Conservation (phyloP, 1,284 basidiomycete species). For the Apiotrichum akiyoshidainum region DNA sequence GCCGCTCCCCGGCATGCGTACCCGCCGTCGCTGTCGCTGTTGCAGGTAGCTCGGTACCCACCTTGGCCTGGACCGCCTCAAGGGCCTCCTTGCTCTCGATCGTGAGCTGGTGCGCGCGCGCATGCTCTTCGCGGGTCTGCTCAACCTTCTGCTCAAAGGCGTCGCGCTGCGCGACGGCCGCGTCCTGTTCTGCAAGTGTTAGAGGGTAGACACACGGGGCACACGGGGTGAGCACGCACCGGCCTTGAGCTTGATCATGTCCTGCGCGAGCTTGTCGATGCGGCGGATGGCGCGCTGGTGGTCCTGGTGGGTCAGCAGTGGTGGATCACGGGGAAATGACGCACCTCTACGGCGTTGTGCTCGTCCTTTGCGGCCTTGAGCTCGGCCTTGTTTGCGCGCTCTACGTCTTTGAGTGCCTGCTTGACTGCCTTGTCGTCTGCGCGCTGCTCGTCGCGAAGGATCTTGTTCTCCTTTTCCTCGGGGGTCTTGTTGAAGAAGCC, state of each 20-base stretch:
- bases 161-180: constrained; percentile 27
- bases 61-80: constrained; percentile 26
- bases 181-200: constrained; percentile 33
- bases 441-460: constrained; percentile 35
- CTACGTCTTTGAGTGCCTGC: constrained; percentile 38
- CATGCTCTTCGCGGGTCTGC: constrained; percentile 24
- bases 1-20: too few species aligned
- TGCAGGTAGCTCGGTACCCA: constrained; percentile 11
- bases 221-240: too few species aligned
- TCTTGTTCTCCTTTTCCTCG: constrained; percentile 42
- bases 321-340: neutral
- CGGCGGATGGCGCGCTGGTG: constrained; percentile 39
- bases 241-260: constrained; percentile 39
- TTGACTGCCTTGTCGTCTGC: constrained; percentile 31
- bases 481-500: constrained; percentile 44
- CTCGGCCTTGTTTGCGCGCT: constrained; percentile 39
- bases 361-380: constrained; percentile 37
- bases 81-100: constrained; percentile 30
- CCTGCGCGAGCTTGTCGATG: constrained; percentile 34
- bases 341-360: constrained; percentile 30
- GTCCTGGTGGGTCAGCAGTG: constrained; percentile 15
- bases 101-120: constrained; percentile 25
- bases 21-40: too few species aligned
- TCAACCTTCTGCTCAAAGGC: constrained; percentile 26
- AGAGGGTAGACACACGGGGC: too few species aligned